Conservation (phyloP, 306 rosid genomes). For the Delonix regia region DNA sequence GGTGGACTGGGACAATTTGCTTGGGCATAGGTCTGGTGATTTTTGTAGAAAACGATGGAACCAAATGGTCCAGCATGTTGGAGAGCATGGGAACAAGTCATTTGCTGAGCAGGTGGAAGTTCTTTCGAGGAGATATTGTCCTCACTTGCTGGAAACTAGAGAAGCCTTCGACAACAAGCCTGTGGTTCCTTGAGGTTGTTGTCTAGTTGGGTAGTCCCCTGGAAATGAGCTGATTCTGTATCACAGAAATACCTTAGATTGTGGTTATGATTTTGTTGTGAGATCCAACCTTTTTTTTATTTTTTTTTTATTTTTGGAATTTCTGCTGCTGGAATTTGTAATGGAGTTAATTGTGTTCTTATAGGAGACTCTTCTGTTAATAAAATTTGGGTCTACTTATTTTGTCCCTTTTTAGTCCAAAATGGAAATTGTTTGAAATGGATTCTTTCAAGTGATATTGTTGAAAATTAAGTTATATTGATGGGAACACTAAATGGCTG, state of each 20-base stretch:
- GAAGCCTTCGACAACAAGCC: slow-evolving; percentile 60
- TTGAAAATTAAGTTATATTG: background rate
- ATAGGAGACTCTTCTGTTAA: background rate
- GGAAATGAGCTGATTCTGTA: slow-evolving; percentile 2
- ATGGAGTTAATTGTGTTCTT: background rate
- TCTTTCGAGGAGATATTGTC: slow-evolving; percentile 61
- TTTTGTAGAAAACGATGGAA: slow-evolving; percentile 77
- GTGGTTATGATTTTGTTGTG: slow-evolving; percentile 8
- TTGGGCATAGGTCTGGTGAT: slow-evolving; percentile 74
- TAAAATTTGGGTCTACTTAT: background rate
- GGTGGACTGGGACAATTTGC: slow-evolving; percentile 82
- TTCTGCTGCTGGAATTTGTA: background rate
- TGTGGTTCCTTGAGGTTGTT: slow-evolving; percentile 39
- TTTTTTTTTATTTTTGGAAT: too few relatives aligned
- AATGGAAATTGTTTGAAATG: background rate
- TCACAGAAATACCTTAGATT: background rate
- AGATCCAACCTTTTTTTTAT: background rate
- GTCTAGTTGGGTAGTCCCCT: background rate
- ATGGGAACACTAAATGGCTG: background rate
- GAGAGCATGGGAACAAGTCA: slow-evolving; percentile 58
- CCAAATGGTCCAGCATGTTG: slow-evolving; percentile 69
- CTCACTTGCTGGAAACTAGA: slow-evolving; percentile 61
- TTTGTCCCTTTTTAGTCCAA: background rate
- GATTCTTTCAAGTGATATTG: background rate
- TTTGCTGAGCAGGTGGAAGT: slow-evolving; percentile 78